Conservation (phyloP, 495 filamentous ascomycete genomes). For the Daldinia grandis region DNA sequence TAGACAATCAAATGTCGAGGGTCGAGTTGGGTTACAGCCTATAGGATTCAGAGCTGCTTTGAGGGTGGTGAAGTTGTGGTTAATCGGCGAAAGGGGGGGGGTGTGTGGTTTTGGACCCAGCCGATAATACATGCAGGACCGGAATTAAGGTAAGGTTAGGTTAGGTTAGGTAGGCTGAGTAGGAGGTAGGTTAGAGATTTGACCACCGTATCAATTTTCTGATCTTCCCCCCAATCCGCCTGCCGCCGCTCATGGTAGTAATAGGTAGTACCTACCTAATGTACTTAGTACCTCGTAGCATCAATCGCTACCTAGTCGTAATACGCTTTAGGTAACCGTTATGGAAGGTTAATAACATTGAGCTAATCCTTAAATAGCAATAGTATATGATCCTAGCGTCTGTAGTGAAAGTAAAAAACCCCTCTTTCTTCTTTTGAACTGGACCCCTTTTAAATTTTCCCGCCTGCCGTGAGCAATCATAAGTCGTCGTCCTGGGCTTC, state of each 20-base stretch:
- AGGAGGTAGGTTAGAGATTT: slow-evolving; percentile 25
- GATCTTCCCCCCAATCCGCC: neutral
- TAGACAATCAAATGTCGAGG: slow-evolving; percentile 9
- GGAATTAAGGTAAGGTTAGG: slow-evolving; percentile 11
- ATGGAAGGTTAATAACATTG: slow-evolving; percentile 7
- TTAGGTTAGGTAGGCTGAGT: neutral
- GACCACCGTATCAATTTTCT: slow-evolving; percentile 30
- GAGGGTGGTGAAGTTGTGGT: slow-evolving; percentile 24
- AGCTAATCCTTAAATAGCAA: slow-evolving; percentile 23
- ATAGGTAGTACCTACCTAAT: neutral
- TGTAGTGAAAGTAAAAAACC: slow-evolving; percentile 14
- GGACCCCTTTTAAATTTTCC: slow-evolving; percentile 27
- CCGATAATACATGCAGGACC: slow-evolving; percentile 7
- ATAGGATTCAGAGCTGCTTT: slow-evolving; percentile 33
- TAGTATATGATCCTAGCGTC: slow-evolving; percentile 16
- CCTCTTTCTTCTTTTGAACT: slow-evolving; percentile 26
- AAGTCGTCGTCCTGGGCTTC: neutral
- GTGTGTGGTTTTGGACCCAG: slow-evolving; percentile 6
- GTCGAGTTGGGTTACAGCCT: slow-evolving; percentile 35
- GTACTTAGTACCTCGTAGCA: slow-evolving; percentile 22
- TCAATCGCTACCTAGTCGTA: neutral
- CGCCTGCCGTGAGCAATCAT: neutral
- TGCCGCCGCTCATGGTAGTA: neutral
- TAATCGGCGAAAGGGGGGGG: slow-evolving; percentile 20
- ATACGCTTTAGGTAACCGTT: slow-evolving; percentile 34